These are phyloP conservation scores for Actinomortierella ambigua DNA, from an alignment of 371 early-diverging fungal species.

Conservation along the genomic window DNA sequence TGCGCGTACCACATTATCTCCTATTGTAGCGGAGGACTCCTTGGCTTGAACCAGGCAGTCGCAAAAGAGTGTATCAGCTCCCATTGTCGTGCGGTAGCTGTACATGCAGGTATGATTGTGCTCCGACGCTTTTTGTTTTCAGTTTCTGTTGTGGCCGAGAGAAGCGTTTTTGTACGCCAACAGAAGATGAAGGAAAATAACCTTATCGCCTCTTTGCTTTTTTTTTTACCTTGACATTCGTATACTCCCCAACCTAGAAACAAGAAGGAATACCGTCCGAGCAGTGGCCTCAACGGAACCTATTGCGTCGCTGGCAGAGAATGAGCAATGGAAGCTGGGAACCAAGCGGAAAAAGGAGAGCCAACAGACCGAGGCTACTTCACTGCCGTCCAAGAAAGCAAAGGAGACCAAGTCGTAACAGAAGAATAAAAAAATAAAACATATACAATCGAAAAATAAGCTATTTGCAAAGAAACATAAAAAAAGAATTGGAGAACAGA, in stretches of 20 bases:
- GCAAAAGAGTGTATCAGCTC: conserved; percentile 57
- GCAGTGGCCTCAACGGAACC: conserved; percentile 57
- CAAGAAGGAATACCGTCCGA: conserved; percentile 58
- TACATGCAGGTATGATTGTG: conserved; percentile 62
- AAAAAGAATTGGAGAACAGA: too few species aligned
- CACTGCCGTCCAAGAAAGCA: conserved; percentile 11
- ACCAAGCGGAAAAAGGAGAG: conserved; percentile 26
- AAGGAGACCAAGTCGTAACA: conserved; percentile 5
- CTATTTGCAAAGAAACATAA: too few species aligned
- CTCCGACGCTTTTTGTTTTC: too few species aligned
- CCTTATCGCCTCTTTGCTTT: too few species aligned
- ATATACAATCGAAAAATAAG: too few species aligned
- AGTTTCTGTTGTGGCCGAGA: too few species aligned
- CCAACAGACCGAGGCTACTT: conserved; percentile 3
- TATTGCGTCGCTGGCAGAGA: conserved; percentile 22
- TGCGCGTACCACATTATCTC: too few species aligned
- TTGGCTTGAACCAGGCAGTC: conserved; percentile 60
- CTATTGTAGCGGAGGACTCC: conserved; percentile 46
- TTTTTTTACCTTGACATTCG: too few species aligned
- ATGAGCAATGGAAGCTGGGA: conserved; percentile 44
- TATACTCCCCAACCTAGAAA: conserved; percentile 52
- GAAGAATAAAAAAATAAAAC: conserved; percentile 25
- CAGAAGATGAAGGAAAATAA: too few species aligned
- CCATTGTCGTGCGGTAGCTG: conserved; percentile 56
- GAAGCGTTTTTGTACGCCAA: too few species aligned